These are phyloP conservation scores for Ceratocystis ficicola DNA, from an alignment of 2,329 filamentous ascomycete species.

Conservation along the genomic window DNA sequence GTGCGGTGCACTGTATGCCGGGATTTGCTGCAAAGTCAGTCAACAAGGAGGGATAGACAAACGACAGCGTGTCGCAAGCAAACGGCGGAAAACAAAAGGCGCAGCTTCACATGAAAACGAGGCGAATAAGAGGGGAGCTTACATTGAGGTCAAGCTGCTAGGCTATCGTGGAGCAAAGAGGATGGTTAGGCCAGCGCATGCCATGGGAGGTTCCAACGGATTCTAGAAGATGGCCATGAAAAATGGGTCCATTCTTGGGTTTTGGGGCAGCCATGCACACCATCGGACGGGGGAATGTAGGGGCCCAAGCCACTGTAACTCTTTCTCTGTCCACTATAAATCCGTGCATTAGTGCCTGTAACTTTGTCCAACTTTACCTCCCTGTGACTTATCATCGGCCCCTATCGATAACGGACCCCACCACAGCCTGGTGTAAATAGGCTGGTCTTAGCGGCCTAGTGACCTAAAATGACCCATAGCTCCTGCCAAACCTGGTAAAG, in stretches of 20 bases:
- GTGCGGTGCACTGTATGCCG: too few species aligned
- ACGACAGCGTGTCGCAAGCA: background rate
- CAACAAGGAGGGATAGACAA: too few species aligned
- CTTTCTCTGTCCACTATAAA: background rate
- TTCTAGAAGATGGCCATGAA: constrained; percentile 24
- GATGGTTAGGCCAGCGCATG: background rate
- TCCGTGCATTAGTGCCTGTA: background rate
- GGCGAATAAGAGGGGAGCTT: background rate
- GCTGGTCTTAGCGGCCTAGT: background rate
- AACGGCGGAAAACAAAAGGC: too few species aligned
- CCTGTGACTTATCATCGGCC: background rate
- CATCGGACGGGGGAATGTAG: too few species aligned
- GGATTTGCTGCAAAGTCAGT: background rate
- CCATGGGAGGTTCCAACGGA: constrained; percentile 24
- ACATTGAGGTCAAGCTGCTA: background rate
- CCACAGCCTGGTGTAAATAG: background rate
- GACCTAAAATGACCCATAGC: background rate
- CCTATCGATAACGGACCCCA: background rate
- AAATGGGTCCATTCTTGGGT: background rate
- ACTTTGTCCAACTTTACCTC: background rate
- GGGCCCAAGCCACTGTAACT: background rate
- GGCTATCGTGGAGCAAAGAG: background rate
- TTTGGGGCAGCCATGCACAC: background rate
- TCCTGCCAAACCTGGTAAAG: constrained; percentile 8
- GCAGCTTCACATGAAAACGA: too few species aligned